Percentiles rank a stretch among this genome's conserved stretches.
Conservation (phyloP, 1,284 basidiomycete genomes). For the Hemileccinum hortonii region DNA sequence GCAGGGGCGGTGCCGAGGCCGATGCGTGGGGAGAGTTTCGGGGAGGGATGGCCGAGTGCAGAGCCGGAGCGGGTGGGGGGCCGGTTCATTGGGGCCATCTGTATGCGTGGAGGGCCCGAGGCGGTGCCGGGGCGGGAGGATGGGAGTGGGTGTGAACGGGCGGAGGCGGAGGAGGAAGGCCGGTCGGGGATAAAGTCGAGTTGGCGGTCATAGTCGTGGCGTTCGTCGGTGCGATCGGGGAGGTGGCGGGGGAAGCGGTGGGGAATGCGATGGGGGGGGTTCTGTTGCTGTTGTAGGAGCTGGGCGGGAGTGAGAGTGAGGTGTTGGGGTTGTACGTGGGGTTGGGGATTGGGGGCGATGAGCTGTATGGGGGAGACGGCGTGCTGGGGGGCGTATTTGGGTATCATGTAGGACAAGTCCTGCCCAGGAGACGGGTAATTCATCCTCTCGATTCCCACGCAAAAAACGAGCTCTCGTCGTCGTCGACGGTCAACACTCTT, state of each 20-base stretch:
- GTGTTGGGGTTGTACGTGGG: slow-evolving; percentile 15
- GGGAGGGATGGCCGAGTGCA: slow-evolving; percentile 25
- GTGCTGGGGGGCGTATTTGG: slow-evolving; percentile 5
- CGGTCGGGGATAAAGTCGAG: slow-evolving; percentile 19
- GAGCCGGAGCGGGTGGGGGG: slow-evolving; percentile 32
- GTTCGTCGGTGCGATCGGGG: too few relatives aligned
- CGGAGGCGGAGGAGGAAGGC: slow-evolving; percentile 30
- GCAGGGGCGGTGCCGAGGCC: slow-evolving; percentile 13
- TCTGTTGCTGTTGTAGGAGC: slow-evolving; percentile 32
- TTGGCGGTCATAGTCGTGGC: too few relatives aligned
- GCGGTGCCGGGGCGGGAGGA: slow-evolving; percentile 28
- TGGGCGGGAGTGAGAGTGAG: slow-evolving; percentile 34
- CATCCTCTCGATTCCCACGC: slow-evolving; percentile 15
- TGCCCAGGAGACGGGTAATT: slow-evolving; percentile 24
- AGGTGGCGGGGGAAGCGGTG: too few relatives aligned
- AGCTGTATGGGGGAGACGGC: slow-evolving; percentile 21
- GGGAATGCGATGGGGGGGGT: too few relatives aligned
- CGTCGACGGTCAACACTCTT: not conserved
- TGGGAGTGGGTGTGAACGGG: slow-evolving; percentile 30
- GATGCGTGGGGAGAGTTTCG: slow-evolving; percentile 31
- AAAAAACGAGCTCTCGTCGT: slow-evolving; percentile 2
- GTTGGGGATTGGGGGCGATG: slow-evolving; percentile 14
- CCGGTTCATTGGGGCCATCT: slow-evolving; percentile 27
- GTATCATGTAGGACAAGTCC: slow-evolving; percentile 20
- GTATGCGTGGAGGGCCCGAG: slow-evolving; percentile 25